A percentile compares a stretch with the other conserved stretches of the same genome.
Evolutionary conservation across 2,329 filamentous ascomycete species (phyloP).

Genomic region (Cadophora malorum): DNA sequence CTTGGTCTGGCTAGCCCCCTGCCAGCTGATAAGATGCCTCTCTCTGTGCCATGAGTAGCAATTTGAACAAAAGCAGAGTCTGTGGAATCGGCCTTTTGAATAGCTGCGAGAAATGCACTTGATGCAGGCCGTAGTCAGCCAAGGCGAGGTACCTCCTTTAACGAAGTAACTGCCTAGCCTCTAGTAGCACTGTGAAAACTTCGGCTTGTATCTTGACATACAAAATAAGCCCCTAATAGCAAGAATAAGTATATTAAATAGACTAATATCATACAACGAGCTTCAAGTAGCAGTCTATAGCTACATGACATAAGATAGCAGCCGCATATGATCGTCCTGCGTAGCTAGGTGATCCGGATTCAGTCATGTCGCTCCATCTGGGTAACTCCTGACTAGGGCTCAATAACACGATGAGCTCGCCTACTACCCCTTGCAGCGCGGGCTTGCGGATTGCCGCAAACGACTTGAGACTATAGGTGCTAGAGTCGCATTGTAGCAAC

Average conservation of each 20-base stretch:
- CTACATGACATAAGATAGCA: conserved; percentile 7
- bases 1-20: background rate
- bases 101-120: background rate
- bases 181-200: background rate
- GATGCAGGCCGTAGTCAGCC: background rate
- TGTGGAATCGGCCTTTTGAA: background rate
- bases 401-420: background rate
- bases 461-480: conserved; percentile 6
- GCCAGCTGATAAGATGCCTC: background rate
- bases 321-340: conserved; percentile 14
- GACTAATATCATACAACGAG: background rate
- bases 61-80: background rate
- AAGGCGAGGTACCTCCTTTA: background rate
- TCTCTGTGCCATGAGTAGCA: background rate
- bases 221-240: background rate
- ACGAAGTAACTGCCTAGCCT: background rate
- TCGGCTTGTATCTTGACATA: background rate
- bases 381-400: background rate
- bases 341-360: background rate
- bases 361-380: background rate
- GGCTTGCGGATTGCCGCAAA: conserved; percentile 7
- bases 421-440: conserved; percentile 5
- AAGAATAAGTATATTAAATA: background rate
- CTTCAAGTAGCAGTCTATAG: background rate
- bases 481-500: background rate